Evolutionary conservation across 2,329 filamentous ascomycete species (phyloP).

Genomic region (Paecilomyces variotii): DNA sequence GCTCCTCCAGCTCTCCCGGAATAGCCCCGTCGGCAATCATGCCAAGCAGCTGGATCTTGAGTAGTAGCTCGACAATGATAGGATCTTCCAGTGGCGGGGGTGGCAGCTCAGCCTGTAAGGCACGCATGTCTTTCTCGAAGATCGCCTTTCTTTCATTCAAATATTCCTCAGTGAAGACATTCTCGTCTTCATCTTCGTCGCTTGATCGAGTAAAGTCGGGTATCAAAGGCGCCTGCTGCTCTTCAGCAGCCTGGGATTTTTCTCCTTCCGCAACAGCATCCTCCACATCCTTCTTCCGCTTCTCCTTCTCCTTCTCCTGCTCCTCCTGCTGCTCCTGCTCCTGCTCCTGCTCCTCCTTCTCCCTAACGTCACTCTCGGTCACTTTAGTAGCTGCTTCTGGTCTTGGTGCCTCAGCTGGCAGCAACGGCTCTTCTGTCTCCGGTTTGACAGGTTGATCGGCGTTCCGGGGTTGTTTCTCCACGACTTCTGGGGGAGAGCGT

Average conservation of each 20-base stretch:
- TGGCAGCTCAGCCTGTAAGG: conserved; percentile 36
- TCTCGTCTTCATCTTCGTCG: conserved; percentile 41
- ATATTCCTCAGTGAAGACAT: conserved; percentile 40
- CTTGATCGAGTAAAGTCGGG: conserved; percentile 27
- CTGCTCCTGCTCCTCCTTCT: not conserved
- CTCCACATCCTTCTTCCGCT: not conserved
- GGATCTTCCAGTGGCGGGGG: conserved; percentile 35
- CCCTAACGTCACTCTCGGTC: not conserved
- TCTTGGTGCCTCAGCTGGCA: not conserved
- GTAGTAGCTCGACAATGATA: conserved; percentile 30
- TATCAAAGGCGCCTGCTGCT: conserved; percentile 14
- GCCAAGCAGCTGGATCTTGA: conserved; percentile 38
- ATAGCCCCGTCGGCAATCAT: conserved; percentile 30
- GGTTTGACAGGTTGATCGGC: not conserved
- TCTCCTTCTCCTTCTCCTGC: not conserved
- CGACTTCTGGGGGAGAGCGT: conserved; percentile 1
- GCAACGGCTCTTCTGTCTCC: not conserved
- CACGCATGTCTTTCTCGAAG: conserved; percentile 38
- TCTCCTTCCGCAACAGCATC: not conserved
- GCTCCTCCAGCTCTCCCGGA: conserved; percentile 19
- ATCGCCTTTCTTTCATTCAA: conserved; percentile 37
- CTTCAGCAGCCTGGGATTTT: conserved; percentile 1
- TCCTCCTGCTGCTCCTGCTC: not conserved
- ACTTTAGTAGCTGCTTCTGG: not conserved
- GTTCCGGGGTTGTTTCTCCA: not conserved